Conservation (phyloP, 2,329 filamentous ascomycete genomes). For the Bimuria novae-zelandiae region DNA sequence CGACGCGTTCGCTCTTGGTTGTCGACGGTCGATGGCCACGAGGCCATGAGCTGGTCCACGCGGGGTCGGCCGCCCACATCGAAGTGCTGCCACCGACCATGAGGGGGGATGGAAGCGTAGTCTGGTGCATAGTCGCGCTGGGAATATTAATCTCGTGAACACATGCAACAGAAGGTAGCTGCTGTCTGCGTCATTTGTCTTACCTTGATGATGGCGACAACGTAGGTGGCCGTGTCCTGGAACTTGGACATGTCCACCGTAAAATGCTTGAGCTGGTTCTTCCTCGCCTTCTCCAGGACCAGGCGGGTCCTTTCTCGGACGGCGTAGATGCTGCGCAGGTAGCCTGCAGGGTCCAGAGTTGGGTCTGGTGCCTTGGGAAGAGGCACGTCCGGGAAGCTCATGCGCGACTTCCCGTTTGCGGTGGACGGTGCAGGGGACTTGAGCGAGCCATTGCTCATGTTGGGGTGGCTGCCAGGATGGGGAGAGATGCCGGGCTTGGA, state of each 20-base stretch:
- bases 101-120: constrained; percentile 77
- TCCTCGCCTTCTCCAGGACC: constrained; percentile 75
- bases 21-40: constrained; percentile 72
- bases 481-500: constrained; percentile 47
- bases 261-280: constrained; percentile 81
- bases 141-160: neutral
- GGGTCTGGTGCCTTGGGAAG: constrained; percentile 87
- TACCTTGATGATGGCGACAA: constrained; percentile 95
- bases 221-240: constrained; percentile 79
- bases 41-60: constrained; percentile 70
- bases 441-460: constrained; percentile 54
- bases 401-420: constrained; percentile 41
- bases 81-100: constrained; percentile 85
- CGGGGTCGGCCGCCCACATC: constrained; percentile 77
- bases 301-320: constrained; percentile 79
- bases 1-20: constrained; percentile 74
- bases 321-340: constrained; percentile 85
- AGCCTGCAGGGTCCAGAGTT: constrained; percentile 82
- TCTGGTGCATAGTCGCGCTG: constrained; percentile 73
- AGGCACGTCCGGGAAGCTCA: constrained; percentile 71
- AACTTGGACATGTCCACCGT: constrained; percentile 87
- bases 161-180: neutral
- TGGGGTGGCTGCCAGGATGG: constrained; percentile 41
- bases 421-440: constrained; percentile 55
- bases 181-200: constrained; percentile 25